Evolutionary conservation across 1,139 yeast species (phyloP).

Genomic region (Yamadazyma kanchanaburiensis): DNA sequence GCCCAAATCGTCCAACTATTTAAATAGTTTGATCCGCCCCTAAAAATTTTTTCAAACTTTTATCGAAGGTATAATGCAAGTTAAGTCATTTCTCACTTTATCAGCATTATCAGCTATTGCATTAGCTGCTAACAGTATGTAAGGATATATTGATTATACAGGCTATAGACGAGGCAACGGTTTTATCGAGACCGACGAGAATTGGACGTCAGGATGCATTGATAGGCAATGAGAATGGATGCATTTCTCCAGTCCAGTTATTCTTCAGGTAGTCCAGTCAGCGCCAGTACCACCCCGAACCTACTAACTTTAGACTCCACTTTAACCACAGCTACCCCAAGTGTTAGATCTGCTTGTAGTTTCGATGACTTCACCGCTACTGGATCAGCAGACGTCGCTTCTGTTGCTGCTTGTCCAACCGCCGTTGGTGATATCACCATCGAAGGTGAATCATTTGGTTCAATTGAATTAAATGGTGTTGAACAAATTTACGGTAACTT

Average conservation of each 20-base stretch:
- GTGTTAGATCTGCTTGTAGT: constrained; percentile 55
- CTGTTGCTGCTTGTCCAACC: constrained; percentile 70
- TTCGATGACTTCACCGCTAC: constrained; percentile 62
- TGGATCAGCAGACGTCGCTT: constrained; percentile 73
- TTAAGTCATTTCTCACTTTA: constrained; percentile 43
- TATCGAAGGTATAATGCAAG: constrained; percentile 38
- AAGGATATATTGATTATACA: no score
- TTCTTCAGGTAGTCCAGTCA: no score
- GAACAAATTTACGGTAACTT: constrained; percentile 76
- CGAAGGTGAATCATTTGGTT: constrained; percentile 53
- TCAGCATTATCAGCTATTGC: constrained; percentile 47
- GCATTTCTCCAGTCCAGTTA: no score
- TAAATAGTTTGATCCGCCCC: no score
- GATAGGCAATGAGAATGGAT: no score
- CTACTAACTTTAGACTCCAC: constrained; percentile 44
- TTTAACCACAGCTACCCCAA: constrained; percentile 47
- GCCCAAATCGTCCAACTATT: no score
- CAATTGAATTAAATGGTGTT: constrained; percentile 54
- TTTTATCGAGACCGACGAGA: no score
- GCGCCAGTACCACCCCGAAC: no score
- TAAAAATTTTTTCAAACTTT: constrained; percentile 4
- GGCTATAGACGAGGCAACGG: no score
- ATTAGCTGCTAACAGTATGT: constrained; percentile 52
- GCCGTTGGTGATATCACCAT: constrained; percentile 77
- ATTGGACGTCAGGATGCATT: no score